Percentiles rank a stretch among this genome's conserved stretches.
These are phyloP conservation scores for Eucalyptus erythrocorys DNA, from an alignment of 345 rosid species.

Conservation along the genomic window DNA sequence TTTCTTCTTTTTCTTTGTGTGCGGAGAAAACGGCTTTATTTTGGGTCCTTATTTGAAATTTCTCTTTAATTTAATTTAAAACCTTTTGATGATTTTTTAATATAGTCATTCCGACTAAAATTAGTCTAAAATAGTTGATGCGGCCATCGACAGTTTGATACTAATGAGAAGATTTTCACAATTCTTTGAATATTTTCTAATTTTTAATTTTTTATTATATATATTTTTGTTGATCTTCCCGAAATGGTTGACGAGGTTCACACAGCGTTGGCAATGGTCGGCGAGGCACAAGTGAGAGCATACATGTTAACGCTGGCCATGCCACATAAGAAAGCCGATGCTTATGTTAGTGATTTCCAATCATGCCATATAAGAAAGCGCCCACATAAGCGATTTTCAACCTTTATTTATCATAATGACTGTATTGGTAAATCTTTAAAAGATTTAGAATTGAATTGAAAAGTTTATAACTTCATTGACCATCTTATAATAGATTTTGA, in stretches of 20 bases:
- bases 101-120: not conserved
- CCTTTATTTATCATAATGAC: not conserved
- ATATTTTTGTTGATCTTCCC: not conserved
- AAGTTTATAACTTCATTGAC: not conserved
- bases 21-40: accelerated
- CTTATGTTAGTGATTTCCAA: not conserved
- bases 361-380: no score
- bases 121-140: not conserved
- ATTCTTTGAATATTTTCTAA: not conserved
- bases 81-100: not conserved
- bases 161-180: not conserved
- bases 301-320: not conserved
- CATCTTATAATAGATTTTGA: not conserved
- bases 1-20: accelerated
- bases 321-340: not conserved
- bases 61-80: not conserved
- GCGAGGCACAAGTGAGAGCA: not conserved
- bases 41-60: no score
- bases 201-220: not conserved
- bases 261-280: accelerated
- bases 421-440: not conserved
- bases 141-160: not conserved
- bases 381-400: accelerated
- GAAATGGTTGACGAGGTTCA: not conserved
- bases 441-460: not conserved